Evolutionary conservation across 1,139 yeast species (phyloP).

Genomic region (Kodamaea plutei): DNA sequence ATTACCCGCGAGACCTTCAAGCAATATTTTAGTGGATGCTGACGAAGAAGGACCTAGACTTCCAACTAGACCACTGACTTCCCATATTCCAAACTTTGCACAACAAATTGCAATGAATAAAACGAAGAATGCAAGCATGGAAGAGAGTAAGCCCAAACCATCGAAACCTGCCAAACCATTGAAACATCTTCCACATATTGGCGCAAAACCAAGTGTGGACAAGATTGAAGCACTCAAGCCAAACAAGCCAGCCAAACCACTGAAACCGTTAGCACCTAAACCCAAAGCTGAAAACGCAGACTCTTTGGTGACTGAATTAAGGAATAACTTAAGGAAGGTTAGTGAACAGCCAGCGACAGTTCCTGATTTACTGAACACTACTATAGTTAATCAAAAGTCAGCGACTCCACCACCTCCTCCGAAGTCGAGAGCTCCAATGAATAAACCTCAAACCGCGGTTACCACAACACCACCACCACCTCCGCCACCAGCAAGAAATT

Average conservation of each 20-base stretch:
- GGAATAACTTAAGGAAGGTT: constrained; percentile 9
- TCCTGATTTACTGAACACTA: no score
- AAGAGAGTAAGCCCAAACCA: no score
- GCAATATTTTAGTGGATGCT: no score
- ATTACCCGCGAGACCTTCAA: constrained; percentile 2
- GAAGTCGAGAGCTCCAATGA: constrained; percentile 8
- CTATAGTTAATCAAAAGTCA: no score
- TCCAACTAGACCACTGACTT: no score
- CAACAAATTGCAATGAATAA: constrained; percentile 18
- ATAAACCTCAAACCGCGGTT: no score
- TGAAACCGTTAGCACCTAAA: constrained; percentile 3
- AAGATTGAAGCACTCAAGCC: constrained; percentile 14
- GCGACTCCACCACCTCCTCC: constrained; percentile 6
- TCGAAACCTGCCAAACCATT: constrained; percentile 7
- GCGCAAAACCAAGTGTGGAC: constrained; percentile 9
- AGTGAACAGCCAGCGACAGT: constrained; percentile 3
- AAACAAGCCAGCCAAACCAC: constrained; percentile 16
- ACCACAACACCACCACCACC: constrained; percentile 28
- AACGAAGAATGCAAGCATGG: no score
- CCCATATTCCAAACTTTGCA: constrained; percentile 20
- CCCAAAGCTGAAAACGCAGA: constrained; percentile 13
- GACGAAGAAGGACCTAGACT: no score
- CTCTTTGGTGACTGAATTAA: constrained; percentile 10
- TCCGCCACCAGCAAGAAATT: constrained; percentile 35
- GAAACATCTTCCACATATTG: no score